phyloP scores from a whole-genome alignment of 1,139 yeast genomes.

The Taphrina wiesneri region DNA sequence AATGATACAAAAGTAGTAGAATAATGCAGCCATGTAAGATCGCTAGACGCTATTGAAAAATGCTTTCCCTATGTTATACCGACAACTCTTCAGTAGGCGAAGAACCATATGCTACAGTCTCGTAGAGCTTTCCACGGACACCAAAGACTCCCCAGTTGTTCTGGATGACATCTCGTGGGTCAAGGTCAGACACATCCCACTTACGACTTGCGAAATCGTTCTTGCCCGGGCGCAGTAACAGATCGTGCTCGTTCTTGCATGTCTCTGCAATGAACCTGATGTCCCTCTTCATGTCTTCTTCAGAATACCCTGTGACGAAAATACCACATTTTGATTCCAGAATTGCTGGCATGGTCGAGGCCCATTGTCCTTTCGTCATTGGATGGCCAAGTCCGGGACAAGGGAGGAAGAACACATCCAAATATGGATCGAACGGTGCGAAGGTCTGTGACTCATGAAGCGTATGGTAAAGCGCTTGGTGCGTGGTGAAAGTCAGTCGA shows the following conservation, averaged over 20 bases:
- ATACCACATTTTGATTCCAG: slow-evolving; percentile 91
- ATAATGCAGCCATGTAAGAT: not conserved
- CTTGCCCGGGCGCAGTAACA: slow-evolving; percentile 19
- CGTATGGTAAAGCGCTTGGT: slow-evolving; percentile 87
- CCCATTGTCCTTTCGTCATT: slow-evolving; percentile 77
- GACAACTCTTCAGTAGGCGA: slow-evolving; percentile 11
- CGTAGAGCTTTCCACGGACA: slow-evolving; percentile 32
- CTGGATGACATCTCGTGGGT: slow-evolving; percentile 29
- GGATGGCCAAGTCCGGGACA: slow-evolving; percentile 93
- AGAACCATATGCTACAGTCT: slow-evolving; percentile 25
- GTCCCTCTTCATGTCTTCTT: slow-evolving; percentile 69
- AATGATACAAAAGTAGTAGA: too few species aligned
- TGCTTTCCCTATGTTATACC: not conserved
- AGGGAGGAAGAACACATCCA: slow-evolving; percentile 87
- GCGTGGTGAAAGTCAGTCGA: slow-evolving; percentile 72
- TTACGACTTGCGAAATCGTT: slow-evolving; percentile 33
- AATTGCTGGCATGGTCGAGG: slow-evolving; percentile 76
- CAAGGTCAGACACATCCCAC: slow-evolving; percentile 30
- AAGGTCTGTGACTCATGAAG: slow-evolving; percentile 88
- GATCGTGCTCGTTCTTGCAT: slow-evolving; percentile 27
- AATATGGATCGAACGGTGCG: slow-evolving; percentile 96
- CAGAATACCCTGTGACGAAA: slow-evolving; percentile 86
- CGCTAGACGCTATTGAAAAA: slow-evolving; percentile 5
- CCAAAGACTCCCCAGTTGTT: slow-evolving; percentile 34
- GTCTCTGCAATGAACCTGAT: slow-evolving; percentile 43